These are phyloP conservation scores for Dendryphion nanum DNA, from an alignment of 2,329 filamentous ascomycete species.

Conservation along the genomic window DNA sequence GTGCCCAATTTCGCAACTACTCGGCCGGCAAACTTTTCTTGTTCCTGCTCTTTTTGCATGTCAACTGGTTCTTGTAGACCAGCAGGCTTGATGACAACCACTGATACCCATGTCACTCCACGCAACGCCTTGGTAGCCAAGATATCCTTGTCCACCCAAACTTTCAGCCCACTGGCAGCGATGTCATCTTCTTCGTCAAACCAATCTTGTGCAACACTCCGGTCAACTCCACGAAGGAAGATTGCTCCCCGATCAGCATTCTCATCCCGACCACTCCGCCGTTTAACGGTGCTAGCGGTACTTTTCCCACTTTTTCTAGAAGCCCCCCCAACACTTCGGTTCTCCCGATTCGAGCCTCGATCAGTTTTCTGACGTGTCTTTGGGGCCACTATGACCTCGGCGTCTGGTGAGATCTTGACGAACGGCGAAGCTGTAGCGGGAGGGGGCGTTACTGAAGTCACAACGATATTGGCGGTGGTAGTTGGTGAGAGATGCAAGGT, in stretches of 20 bases:
- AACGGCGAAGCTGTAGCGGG: conserved; percentile 70
- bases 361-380: conserved; percentile 75
- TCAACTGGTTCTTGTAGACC: conserved; percentile 71
- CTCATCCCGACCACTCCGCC: conserved; percentile 60
- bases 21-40: conserved; percentile 60
- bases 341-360: conserved; percentile 65
- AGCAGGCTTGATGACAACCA: conserved; percentile 84
- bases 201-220: conserved; percentile 67
- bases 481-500: conserved; percentile 93
- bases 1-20: conserved; percentile 71
- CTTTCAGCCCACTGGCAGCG: conserved; percentile 58
- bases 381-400: conserved; percentile 94
- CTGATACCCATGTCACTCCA: conserved; percentile 72
- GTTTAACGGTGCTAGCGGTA: conserved; percentile 67
- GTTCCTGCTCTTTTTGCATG: conserved; percentile 66
- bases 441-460: conserved; percentile 78
- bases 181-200: conserved; percentile 65
- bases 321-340: conserved; percentile 74
- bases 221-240: conserved; percentile 79
- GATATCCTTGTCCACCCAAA: conserved; percentile 84
- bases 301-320: conserved; percentile 78
- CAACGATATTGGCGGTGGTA: conserved; percentile 86
- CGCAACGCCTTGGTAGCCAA: conserved; percentile 70
- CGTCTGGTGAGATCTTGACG: conserved; percentile 88
- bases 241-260: conserved; percentile 63